These are phyloP conservation scores for Leccinum boreale DNA, from an alignment of 768 basidiomycete species.

Conservation along the genomic window DNA sequence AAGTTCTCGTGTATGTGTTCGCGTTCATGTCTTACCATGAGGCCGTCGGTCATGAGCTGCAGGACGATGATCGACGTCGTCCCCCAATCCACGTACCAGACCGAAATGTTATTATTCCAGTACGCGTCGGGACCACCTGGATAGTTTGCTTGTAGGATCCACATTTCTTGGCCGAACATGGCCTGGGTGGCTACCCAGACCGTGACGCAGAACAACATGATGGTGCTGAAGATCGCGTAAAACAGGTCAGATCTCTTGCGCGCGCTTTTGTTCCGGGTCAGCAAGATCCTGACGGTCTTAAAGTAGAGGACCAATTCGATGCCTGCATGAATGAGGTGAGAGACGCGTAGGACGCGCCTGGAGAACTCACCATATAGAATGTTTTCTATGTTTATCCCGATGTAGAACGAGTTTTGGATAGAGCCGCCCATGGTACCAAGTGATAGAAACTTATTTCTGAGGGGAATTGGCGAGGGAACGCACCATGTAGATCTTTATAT, in stretches of 20 bases:
- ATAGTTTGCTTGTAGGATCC: constrained; percentile 32
- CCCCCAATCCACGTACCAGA: constrained; percentile 30
- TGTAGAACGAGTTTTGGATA: constrained; percentile 14
- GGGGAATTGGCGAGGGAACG: neutral
- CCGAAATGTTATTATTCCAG: constrained; percentile 19
- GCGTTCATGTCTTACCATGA: constrained; percentile 16
- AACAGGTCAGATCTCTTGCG: constrained; percentile 12
- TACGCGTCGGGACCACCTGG: constrained; percentile 37
- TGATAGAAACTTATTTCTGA: neutral
- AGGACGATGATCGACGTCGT: constrained; percentile 23
- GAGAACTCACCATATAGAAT: constrained; percentile 24
- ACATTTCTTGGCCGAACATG: constrained; percentile 32
- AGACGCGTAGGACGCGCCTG: neutral
- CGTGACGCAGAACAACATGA: constrained; percentile 28
- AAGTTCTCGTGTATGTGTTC: neutral
- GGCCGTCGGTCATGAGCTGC: constrained; percentile 36
- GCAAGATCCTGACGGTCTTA: constrained; percentile 13
- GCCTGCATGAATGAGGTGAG: constrained; percentile 9
- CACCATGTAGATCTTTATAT: constrained; percentile 4
- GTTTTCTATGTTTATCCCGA: constrained; percentile 17
- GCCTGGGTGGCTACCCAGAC: constrained; percentile 23
- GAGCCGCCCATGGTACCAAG: neutral
- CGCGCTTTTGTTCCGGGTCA: neutral
- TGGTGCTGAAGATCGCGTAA: constrained; percentile 25
- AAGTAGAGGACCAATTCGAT: constrained; percentile 25